Evolutionary conservation across 805 yeast genomes (phyloP).

Genomic region (Candida sanyiensis): DNA sequence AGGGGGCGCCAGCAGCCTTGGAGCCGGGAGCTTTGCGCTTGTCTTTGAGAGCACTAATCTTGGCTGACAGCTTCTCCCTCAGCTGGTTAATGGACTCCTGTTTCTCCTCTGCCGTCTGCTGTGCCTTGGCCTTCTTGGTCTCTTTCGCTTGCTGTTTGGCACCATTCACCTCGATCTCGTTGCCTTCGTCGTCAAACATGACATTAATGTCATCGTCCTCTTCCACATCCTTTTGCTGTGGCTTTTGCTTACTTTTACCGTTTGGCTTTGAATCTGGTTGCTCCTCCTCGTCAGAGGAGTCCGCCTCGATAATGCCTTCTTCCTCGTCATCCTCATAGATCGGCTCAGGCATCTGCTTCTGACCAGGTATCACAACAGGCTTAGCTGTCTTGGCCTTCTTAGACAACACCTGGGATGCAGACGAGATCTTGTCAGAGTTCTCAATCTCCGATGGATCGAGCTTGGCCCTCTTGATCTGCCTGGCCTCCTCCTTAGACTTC

Average conservation of each 20-base stretch:
- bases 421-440: constrained; percentile 42
- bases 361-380: constrained; percentile 36
- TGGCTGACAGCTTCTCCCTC: constrained; percentile 71
- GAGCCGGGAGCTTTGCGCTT: constrained; percentile 92
- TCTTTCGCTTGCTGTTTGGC: constrained; percentile 11
- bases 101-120: constrained; percentile 42
- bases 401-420: constrained; percentile 57
- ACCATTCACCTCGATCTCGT: constrained; percentile 30
- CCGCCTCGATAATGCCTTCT: constrained; percentile 5
- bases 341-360: constrained; percentile 20
- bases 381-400: constrained; percentile 49
- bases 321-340: constrained; percentile 12
- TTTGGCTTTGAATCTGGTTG: constrained; percentile 9
- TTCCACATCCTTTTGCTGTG: constrained; percentile 18
- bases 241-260: background rate
- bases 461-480: constrained; percentile 58
- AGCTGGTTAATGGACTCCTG: constrained; percentile 58
- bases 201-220: constrained; percentile 33
- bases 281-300: constrained; percentile 23
- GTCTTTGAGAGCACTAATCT: constrained; percentile 63
- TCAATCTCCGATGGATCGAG: constrained; percentile 59
- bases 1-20: constrained; percentile 71
- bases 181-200: constrained; percentile 71
- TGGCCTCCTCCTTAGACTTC: constrained; percentile 58
- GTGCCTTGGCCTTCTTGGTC: constrained; percentile 24